Percentiles rank a stretch among this genome's conserved stretches.
Conservation (phyloP, 1,139 yeast species). For the Martiniozyma asiatica region DNA sequence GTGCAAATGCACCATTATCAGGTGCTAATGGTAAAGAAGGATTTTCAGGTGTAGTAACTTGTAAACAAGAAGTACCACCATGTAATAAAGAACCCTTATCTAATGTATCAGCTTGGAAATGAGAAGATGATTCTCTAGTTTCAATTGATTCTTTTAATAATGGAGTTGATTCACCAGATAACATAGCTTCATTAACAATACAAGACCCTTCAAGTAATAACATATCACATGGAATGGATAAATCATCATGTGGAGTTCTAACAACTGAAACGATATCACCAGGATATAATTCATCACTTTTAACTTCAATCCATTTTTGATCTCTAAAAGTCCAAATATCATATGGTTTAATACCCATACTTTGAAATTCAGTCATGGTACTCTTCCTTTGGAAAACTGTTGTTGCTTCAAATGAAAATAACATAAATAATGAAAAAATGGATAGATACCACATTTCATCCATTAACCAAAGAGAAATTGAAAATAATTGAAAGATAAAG, state of each 20-base stretch:
- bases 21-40: conserved; percentile 50
- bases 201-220: conserved; percentile 82
- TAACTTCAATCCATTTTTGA: conserved; percentile 53
- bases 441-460: conserved; percentile 98
- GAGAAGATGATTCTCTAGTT: conserved; percentile 65
- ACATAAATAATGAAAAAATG: conserved; percentile 81
- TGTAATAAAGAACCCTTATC: conserved; percentile 85
- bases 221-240: conserved; percentile 94
- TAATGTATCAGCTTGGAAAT: conserved; percentile 61
- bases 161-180: conserved; percentile 87
- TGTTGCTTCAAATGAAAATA: conserved; percentile 86
- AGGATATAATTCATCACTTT: conserved; percentile 72
- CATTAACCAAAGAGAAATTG: conserved; percentile 92
- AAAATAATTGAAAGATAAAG: conserved; percentile 90
- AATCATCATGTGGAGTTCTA: conserved; percentile 73
- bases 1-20: conserved; percentile 84
- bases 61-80: conserved; percentile 96
- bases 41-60: conserved; percentile 57
- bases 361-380: conserved; percentile 88
- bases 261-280: conserved; percentile 85
- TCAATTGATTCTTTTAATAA: conserved; percentile 82
- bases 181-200: conserved; percentile 61
- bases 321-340: conserved; percentile 62
- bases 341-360: conserved; percentile 96
- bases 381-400: conserved; percentile 92